Conservation (phyloP, 2,329 filamentous ascomycete species). For the Gaeumannomyces tritici region DNA sequence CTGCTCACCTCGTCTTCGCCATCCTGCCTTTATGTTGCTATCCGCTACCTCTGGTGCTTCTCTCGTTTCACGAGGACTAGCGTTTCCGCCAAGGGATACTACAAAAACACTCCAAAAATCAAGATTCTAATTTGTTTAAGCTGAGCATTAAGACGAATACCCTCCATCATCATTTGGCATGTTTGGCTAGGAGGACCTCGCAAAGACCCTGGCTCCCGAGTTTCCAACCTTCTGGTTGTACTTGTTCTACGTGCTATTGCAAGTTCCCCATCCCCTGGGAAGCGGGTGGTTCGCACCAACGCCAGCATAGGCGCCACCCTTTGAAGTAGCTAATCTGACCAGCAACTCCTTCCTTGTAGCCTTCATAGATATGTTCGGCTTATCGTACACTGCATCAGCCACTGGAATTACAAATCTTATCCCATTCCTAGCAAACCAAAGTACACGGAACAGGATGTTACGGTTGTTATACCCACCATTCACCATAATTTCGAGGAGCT, state of each 20-base stretch:
- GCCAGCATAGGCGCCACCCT: too few species aligned
- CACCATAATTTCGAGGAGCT: constrained; percentile 80
- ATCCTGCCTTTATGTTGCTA: too few species aligned
- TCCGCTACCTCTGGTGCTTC: too few species aligned
- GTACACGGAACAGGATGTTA: constrained; percentile 75
- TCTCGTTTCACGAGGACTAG: too few species aligned
- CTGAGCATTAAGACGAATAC: too few species aligned
- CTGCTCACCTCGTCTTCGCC: background rate
- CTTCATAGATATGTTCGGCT: constrained; percentile 80
- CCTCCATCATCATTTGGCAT: background rate
- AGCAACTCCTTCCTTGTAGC: constrained; percentile 33
- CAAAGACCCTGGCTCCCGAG: constrained; percentile 19
- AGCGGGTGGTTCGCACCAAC: too few species aligned
- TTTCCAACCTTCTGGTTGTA: constrained; percentile 38
- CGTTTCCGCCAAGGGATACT: background rate
- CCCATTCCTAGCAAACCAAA: constrained; percentile 73
- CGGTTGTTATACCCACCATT: constrained; percentile 88
- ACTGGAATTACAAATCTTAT: constrained; percentile 80
- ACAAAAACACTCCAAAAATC: background rate
- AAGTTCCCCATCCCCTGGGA: too few species aligned
- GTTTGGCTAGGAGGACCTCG: background rate
- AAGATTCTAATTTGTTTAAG: background rate
- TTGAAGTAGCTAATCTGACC: background rate
- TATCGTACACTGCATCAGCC: constrained; percentile 74
- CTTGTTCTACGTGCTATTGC: constrained; percentile 34